These are phyloP conservation scores for Colletotrichum aenigma DNA, from an alignment of 2,329 filamentous ascomycete genomes.

Conservation along the genomic window DNA sequence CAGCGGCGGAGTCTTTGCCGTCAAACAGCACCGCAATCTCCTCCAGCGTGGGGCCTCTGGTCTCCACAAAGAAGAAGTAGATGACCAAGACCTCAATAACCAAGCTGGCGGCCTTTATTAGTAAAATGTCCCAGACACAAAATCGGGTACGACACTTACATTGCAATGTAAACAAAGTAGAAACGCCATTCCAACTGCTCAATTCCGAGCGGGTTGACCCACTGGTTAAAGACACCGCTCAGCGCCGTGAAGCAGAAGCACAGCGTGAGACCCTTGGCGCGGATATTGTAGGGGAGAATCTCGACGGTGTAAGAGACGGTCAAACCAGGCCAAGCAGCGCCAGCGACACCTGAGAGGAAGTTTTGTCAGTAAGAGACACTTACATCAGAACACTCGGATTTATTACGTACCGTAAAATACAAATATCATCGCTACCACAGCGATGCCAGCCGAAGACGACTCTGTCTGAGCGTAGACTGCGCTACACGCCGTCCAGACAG, in stretches of 20 bases:
- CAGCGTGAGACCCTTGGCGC: conserved; percentile 22
- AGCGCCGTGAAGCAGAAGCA: conserved; percentile 22
- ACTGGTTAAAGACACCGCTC: conserved; percentile 40
- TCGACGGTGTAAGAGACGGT: conserved; percentile 43
- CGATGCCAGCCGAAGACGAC: conserved; percentile 3
- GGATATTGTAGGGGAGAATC: conserved; percentile 7
- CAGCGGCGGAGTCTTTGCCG: conserved; percentile 6
- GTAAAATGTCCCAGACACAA: accelerated
- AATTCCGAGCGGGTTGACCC: conserved; percentile 48
- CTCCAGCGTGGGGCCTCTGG: conserved; percentile 57
- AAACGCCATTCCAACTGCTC: conserved; percentile 45
- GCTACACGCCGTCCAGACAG: conserved; percentile 26
- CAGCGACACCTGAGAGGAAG: background rate
- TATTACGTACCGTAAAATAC: conserved; percentile 3
- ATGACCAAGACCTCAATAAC: conserved; percentile 38
- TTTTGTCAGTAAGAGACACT: accelerated
- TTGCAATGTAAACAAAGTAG: conserved; percentile 45
- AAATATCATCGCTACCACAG: conserved; percentile 20
- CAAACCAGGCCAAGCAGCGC: conserved; percentile 44
- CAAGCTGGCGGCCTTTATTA: conserved; percentile 17
- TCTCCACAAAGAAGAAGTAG: conserved; percentile 49
- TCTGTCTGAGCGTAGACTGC: conserved; percentile 7
- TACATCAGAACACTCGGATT: accelerated
- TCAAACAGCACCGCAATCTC: conserved; percentile 34
- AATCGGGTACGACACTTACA: background rate